Conservation (phyloP, 495 filamentous ascomycete genomes). For the Halenospora varia region DNA sequence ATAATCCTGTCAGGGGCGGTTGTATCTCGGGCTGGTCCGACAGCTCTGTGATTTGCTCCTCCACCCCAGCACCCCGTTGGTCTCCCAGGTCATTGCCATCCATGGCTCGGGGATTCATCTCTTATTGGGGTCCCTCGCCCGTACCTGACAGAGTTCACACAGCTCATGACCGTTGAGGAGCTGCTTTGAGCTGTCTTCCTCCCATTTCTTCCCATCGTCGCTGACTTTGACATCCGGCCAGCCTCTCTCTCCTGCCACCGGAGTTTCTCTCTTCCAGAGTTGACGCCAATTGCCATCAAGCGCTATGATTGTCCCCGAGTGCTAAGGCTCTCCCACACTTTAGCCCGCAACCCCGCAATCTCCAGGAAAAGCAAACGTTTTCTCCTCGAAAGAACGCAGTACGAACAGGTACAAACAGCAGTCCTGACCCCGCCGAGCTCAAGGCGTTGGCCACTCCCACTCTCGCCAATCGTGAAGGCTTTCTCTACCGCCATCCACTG, state of each 20-base stretch:
- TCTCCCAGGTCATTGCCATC: background rate
- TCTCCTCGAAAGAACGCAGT: no score
- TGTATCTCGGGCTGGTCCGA: no score
- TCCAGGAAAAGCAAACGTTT: background rate
- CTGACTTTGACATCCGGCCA: no score
- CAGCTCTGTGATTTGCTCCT: background rate
- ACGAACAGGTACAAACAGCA: background rate
- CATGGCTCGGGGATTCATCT: background rate
- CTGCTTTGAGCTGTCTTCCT: background rate
- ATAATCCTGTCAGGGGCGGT: background rate
- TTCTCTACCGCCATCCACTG: background rate
- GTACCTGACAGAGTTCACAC: background rate
- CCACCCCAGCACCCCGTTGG: background rate
- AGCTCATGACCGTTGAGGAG: background rate
- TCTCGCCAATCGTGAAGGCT: background rate
- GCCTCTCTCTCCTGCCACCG: background rate
- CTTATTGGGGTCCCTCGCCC: background rate
- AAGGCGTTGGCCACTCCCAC: background rate
- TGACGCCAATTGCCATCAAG: background rate
- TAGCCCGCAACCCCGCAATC: background rate
- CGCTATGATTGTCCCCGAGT: background rate
- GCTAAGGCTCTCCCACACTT: background rate
- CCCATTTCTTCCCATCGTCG: background rate
- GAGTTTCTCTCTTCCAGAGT: background rate
- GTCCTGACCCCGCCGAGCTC: background rate